These are phyloP conservation scores for Antitrichia curtipendula DNA, from an alignment of 225 moss, liverwort and hornwort species.

Conservation along the genomic window DNA sequence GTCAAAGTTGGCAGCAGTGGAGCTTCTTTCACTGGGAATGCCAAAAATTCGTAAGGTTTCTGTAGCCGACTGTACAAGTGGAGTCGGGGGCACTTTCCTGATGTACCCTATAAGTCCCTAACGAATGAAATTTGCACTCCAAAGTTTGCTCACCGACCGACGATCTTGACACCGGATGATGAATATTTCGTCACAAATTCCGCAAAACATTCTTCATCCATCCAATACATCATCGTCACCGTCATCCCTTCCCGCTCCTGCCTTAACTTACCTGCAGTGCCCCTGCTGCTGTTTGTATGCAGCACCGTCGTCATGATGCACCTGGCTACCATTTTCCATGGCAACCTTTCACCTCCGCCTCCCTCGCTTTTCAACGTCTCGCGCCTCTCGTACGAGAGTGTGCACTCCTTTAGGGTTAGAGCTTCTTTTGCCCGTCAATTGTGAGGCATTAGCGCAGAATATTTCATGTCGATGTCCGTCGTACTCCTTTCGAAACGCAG, in stretches of 20 bases:
- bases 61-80: too few relatives aligned
- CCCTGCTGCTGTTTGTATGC: neutral
- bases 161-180: neutral
- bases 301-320: neutral
- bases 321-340: neutral
- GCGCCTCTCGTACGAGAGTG: neutral
- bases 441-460: neutral
- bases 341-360: neutral
- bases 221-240: neutral
- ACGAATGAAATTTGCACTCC: neutral
- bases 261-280: neutral
- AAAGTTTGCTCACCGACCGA: neutral
- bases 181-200: neutral
- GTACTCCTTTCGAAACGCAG: neutral
- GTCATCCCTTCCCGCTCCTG: neutral
- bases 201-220: neutral
- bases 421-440: neutral
- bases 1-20: too few relatives aligned
- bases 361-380: neutral
- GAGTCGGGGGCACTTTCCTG: too few relatives aligned
- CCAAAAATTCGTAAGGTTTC: too few relatives aligned
- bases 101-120: too few relatives aligned
- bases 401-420: neutral
- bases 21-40: too few relatives aligned
- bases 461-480: neutral